Evolutionary conservation across 768 basidiomycete species (phyloP).

Genomic region (Lactifluus volemus): DNA sequence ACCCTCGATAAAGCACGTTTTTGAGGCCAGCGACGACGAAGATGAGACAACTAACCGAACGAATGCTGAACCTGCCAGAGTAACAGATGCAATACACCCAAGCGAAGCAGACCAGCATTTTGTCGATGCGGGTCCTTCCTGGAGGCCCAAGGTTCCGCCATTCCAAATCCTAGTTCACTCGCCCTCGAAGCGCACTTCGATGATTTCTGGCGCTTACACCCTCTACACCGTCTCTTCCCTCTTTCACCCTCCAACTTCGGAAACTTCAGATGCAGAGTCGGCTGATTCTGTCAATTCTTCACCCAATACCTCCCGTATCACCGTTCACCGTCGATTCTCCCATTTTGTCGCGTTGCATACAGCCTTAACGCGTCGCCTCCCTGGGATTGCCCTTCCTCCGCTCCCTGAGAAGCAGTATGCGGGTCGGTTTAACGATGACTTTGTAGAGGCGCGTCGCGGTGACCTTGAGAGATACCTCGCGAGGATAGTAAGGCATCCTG

Average conservation of each 20-base stretch:
- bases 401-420: slow-evolving; percentile 82
- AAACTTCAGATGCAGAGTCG: slow-evolving; percentile 18
- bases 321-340: slow-evolving; percentile 75
- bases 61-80: slow-evolving; percentile 26
- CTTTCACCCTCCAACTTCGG: slow-evolving; percentile 36
- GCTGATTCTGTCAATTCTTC: slow-evolving; percentile 22
- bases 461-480: slow-evolving; percentile 75
- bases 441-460: slow-evolving; percentile 73
- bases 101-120: slow-evolving; percentile 60
- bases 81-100: slow-evolving; percentile 10
- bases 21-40: slow-evolving; percentile 23
- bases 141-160: slow-evolving; percentile 64
- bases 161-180: slow-evolving; percentile 75
- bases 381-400: slow-evolving; percentile 71
- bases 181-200: slow-evolving; percentile 63
- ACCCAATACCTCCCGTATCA: slow-evolving; percentile 45
- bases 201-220: slow-evolving; percentile 63
- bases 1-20: slow-evolving; percentile 19
- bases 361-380: slow-evolving; percentile 56
- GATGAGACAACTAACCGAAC: slow-evolving; percentile 34
- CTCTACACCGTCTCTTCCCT: slow-evolving; percentile 68
- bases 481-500: slow-evolving; percentile 62
- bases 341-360: slow-evolving; percentile 76
- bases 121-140: slow-evolving; percentile 59
- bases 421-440: slow-evolving; percentile 70